Percentiles rank a stretch among this genome's conserved stretches.
phyloP scores from a whole-genome alignment of 345 rosid genomes.

The Salix arbutifolia region DNA sequence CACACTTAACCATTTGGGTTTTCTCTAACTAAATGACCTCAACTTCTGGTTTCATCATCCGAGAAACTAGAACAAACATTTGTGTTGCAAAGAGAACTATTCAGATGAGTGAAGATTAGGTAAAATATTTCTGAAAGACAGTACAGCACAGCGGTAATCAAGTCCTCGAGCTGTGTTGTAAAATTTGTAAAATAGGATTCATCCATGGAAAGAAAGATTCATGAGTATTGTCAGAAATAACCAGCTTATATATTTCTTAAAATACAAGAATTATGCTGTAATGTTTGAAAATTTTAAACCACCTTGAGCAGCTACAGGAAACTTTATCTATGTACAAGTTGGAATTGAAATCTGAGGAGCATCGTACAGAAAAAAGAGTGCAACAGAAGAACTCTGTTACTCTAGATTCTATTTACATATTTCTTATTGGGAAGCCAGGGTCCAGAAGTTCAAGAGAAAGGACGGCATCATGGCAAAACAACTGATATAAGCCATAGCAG shows the following conservation, averaged over 20 bases:
- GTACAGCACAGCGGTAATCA: no score
- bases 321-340: not conserved
- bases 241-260: not conserved
- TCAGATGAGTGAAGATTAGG: no score
- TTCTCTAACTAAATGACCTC: no score
- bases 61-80: no score
- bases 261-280: not conserved
- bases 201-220: no score
- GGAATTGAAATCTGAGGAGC: constrained; percentile 13
- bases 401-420: not conserved
- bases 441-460: constrained; percentile 65
- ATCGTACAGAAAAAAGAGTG: not conserved
- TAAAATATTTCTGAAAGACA: no score
- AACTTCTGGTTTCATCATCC: no score
- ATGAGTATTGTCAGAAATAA: no score
- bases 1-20: no score
- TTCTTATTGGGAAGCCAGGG: constrained; percentile 55
- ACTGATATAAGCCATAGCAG: constrained; percentile 69
- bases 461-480: constrained; percentile 61
- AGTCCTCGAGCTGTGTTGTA: no score
- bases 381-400: not conserved
- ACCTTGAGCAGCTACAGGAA: constrained; percentile 2
- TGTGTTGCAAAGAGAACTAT: no score
- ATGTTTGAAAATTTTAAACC: not conserved
- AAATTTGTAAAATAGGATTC: no score